These are phyloP conservation scores for Lithohypha guttulata DNA, from an alignment of 2,329 filamentous ascomycete species.

Conservation along the genomic window DNA sequence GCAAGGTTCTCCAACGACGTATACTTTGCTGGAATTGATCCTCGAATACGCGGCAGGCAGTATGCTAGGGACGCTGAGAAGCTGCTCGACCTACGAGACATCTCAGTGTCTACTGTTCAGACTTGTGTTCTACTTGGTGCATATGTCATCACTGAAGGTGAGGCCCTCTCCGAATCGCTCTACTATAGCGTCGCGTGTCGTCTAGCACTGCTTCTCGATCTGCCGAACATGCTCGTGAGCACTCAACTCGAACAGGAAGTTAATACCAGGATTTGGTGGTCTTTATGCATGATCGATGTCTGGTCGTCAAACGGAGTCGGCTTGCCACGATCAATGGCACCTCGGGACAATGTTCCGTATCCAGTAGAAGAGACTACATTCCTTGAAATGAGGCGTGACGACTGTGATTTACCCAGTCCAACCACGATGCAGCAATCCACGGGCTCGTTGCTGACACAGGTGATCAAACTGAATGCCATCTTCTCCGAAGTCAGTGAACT, in stretches of 20 bases:
- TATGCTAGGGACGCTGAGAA: slow-evolving; percentile 15
- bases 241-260: slow-evolving; percentile 28
- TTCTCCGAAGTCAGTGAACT: slow-evolving; percentile 33
- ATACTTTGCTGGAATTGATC: slow-evolving; percentile 13
- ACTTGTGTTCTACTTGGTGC: slow-evolving; percentile 32
- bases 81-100: slow-evolving; percentile 28
- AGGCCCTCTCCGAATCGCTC: slow-evolving; percentile 29
- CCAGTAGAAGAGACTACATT: slow-evolving; percentile 32
- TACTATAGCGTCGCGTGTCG: slow-evolving; percentile 31
- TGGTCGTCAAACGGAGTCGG: slow-evolving; percentile 31
- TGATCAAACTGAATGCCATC: slow-evolving; percentile 31
- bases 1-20: slow-evolving; percentile 13
- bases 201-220: slow-evolving; percentile 28
- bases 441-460: slow-evolving; percentile 28
- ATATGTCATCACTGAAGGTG: slow-evolving; percentile 22
- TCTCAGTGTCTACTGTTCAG: slow-evolving; percentile 31
- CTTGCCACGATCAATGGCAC: slow-evolving; percentile 26
- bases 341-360: slow-evolving; percentile 23
- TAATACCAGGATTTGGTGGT: slow-evolving; percentile 31
- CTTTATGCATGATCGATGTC: slow-evolving; percentile 33
- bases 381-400: slow-evolving; percentile 15
- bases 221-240: slow-evolving; percentile 25
- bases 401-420: slow-evolving; percentile 9
- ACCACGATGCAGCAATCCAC: slow-evolving; percentile 10
- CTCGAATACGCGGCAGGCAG: slow-evolving; percentile 12